These are phyloP conservation scores for Pestalotiopsis sp. DNA, from an alignment of 2,329 filamentous ascomycete species.

Conservation along the genomic window DNA sequence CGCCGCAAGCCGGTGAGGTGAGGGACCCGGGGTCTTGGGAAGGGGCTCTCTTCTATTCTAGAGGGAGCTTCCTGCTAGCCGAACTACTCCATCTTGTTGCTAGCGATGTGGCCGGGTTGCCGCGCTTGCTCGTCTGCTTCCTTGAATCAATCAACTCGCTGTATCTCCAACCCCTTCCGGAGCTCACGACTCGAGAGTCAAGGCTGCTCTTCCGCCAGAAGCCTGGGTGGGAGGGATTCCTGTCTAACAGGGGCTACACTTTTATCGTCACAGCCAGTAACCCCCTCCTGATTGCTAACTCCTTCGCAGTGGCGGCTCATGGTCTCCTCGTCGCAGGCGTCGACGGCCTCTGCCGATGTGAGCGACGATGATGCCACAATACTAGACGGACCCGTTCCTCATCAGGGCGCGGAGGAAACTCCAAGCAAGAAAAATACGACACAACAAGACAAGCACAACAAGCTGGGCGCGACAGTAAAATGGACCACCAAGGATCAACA, in stretches of 20 bases:
- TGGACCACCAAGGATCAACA: background rate
- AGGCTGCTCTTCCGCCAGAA: conserved; percentile 14
- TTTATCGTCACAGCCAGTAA: background rate
- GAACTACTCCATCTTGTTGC: conserved; percentile 4
- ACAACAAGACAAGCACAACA: conserved; percentile 3
- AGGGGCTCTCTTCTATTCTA: conserved; percentile 4
- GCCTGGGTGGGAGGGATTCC: conserved; percentile 12
- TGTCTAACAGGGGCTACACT: background rate
- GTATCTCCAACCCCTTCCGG: background rate
- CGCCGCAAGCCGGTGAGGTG: background rate
- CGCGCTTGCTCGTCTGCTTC: background rate
- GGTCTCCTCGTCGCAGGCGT: conserved; percentile 10
- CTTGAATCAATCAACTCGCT: background rate
- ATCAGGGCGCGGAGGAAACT: background rate
- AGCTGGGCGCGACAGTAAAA: background rate
- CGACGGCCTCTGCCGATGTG: conserved; percentile 8
- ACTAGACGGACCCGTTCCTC: background rate
- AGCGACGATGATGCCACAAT: conserved; percentile 4
- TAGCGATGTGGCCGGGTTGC: conserved; percentile 1
- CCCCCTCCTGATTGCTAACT: background rate
- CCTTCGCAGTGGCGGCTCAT: background rate
- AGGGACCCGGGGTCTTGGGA: conserved; percentile 5
- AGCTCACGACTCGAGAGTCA: conserved; percentile 5
- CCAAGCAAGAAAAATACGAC: background rate
- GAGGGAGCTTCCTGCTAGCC: conserved; percentile 2